Evolutionary conservation across 176 grass and related monocot genomes (phyloP), one percentile per base, ranked within the genome.

Genomic region (Triticum turgidum): DNA sequence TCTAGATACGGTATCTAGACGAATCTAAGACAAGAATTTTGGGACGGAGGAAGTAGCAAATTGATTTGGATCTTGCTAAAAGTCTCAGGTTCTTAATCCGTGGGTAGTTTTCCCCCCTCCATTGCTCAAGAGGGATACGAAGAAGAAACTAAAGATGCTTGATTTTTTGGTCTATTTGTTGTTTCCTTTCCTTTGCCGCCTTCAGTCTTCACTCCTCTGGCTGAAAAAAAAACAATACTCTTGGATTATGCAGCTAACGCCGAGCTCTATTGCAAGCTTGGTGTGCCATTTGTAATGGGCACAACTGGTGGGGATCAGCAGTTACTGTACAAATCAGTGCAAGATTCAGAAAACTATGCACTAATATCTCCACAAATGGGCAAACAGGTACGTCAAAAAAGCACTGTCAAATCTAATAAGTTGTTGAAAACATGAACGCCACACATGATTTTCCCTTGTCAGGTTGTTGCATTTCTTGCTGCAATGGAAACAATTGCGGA

Each of bases 301-400:
- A 99, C 97, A 89, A 94, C 92, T 77, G 97, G 93, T 12, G 97
- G 94, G 77, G 77, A 99, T 52, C 86, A 61, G 66, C n/a, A 90
- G 56, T 69, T 86, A 82, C 87, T 96, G 21, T 88, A 94, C 45
- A 92, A 92, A 91, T 85, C 97, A 29, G 90, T 99, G 47, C 83
- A 88, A 86, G 91, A 89, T 91, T 91, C 94, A 85, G 86, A 91
- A 78, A 89, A 75, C 6, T 96, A 94, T 83, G 97, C 94, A 49
- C 82, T 96, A 56, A 93, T 99, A 87, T 99, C 94, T 87, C 97
- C 97, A 73, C 97, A 98, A 85, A 98, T 96, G 92, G 92, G 90
- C 4, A 98, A 98, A 85, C 90, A 92, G 77, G 97, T 94, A 81
- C 41, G 13, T 11, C 39, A 10, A 67, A 65, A 68, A 81, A 7